phyloP scores from a whole-genome alignment of 768 basidiomycete genomes.

The Rhizopogon roseolus region DNA sequence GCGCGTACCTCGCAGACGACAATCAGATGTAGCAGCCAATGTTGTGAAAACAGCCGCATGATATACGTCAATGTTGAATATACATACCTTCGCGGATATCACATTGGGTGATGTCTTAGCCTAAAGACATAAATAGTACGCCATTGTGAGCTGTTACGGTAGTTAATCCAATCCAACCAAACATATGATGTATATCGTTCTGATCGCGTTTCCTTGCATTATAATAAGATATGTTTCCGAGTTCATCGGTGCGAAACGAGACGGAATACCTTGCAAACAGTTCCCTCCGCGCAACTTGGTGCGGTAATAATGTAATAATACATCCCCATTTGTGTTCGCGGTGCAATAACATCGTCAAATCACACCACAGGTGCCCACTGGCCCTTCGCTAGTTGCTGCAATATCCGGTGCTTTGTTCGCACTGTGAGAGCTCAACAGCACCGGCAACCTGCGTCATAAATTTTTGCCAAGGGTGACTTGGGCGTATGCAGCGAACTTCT shows the following conservation, averaged over 20 bases:
- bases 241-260: not conserved
- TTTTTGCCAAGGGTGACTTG: too few species aligned
- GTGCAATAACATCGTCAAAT: too few species aligned
- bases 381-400: too few species aligned
- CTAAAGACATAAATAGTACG: not conserved
- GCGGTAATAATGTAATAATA: too few species aligned
- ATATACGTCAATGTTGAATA: not conserved
- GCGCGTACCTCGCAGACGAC: conserved; percentile 54
- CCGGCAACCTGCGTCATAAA: too few species aligned
- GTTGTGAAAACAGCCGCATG: conserved; percentile 13
- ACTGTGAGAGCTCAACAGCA: too few species aligned
- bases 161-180: not conserved
- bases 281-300: not conserved
- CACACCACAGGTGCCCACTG: too few species aligned
- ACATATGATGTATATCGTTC: not conserved
- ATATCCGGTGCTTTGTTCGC: too few species aligned
- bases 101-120: not conserved
- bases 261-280: not conserved
- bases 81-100: not conserved
- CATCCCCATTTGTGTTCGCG: too few species aligned
- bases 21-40: conserved; percentile 17
- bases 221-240: not conserved
- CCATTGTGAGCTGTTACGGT: not conserved
- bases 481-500: too few species aligned
- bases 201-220: not conserved